phyloP scores from a whole-genome alignment of 2,329 filamentous ascomycete genomes.

The Fusarium papillatum region DNA sequence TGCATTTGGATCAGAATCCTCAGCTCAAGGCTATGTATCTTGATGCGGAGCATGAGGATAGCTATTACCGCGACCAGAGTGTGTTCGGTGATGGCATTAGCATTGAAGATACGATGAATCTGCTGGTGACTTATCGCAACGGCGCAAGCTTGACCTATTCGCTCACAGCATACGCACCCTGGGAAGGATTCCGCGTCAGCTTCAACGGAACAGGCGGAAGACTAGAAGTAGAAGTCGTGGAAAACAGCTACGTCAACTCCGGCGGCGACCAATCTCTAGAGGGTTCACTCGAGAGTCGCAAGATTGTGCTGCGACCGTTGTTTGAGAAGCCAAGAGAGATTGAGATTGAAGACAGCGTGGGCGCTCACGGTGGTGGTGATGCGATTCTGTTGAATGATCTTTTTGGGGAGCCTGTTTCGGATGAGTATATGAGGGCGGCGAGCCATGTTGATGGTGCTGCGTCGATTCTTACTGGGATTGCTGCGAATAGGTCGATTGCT shows the following conservation, averaged over 20 bases:
- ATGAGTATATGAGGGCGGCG: constrained; percentile 67
- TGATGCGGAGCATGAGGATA: constrained; percentile 74
- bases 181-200: constrained; percentile 70
- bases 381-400: constrained; percentile 68
- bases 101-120: constrained; percentile 75
- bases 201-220: constrained; percentile 72
- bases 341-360: constrained; percentile 63
- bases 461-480: constrained; percentile 72
- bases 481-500: constrained; percentile 69
- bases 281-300: constrained; percentile 64
- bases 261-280: constrained; percentile 69
- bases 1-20: constrained; percentile 65
- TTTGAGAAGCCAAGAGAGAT: constrained; percentile 70
- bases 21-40: constrained; percentile 71
- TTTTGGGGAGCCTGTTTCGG: constrained; percentile 65
- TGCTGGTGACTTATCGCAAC: constrained; percentile 69
- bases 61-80: constrained; percentile 72
- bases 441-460: constrained; percentile 71
- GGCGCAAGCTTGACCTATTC: constrained; percentile 72
- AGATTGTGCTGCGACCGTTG: constrained; percentile 64
- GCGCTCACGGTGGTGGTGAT: constrained; percentile 73
- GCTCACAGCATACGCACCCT: constrained; percentile 72
- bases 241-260: constrained; percentile 73
- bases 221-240: constrained; percentile 72
- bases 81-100: constrained; percentile 74